Evolutionary conservation across 352 stramenopile species (phyloP).

Genomic region (Pythium phragmitis): DNA sequence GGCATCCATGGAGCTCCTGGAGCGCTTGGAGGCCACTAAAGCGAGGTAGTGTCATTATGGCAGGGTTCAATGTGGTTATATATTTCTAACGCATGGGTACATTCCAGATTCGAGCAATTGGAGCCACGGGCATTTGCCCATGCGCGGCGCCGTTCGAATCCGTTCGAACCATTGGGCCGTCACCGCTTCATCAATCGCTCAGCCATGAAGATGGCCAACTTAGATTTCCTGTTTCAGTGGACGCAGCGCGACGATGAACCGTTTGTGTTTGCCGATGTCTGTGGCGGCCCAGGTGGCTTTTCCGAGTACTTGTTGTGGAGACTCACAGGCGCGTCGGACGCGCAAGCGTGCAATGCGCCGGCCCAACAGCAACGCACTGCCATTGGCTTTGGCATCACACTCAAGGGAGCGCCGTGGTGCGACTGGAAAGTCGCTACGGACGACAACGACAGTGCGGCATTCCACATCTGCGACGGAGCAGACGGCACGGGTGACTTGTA

Average conservation of each 20-base stretch:
- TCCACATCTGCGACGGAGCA: conserved; percentile 58
- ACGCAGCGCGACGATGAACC: conserved; percentile 22
- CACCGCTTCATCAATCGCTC: conserved; percentile 75
- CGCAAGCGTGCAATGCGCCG: not conserved
- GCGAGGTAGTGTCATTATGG: conserved; percentile 20
- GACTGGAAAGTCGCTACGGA: conserved; percentile 30
- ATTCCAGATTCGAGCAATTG: conserved; percentile 40
- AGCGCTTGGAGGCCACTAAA: conserved; percentile 18
- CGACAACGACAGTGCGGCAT: conserved; percentile 23
- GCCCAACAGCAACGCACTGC: not conserved
- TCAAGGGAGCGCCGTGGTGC: conserved; percentile 44
- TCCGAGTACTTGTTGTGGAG: conserved; percentile 78
- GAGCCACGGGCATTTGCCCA: conserved; percentile 34
- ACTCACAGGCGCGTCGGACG: not conserved
- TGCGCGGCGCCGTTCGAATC: conserved; percentile 49
- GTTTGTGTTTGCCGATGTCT: conserved; percentile 77
- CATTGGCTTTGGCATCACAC: conserved; percentile 66
- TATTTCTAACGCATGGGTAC: conserved; percentile 27
- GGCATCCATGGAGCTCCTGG: conserved; percentile 16
- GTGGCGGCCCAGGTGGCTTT: conserved; percentile 76
- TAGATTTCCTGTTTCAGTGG: conserved; percentile 66
- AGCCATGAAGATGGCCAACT: conserved; percentile 78
- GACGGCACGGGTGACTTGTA: conserved; percentile 80
- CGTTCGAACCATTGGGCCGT: conserved; percentile 56
- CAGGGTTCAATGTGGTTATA: not conserved